Evolutionary conservation across 176 grass and related monocot genomes (phyloP), one percentile per base, ranked within the genome.

Genomic region (Zoysia japonica): DNA sequence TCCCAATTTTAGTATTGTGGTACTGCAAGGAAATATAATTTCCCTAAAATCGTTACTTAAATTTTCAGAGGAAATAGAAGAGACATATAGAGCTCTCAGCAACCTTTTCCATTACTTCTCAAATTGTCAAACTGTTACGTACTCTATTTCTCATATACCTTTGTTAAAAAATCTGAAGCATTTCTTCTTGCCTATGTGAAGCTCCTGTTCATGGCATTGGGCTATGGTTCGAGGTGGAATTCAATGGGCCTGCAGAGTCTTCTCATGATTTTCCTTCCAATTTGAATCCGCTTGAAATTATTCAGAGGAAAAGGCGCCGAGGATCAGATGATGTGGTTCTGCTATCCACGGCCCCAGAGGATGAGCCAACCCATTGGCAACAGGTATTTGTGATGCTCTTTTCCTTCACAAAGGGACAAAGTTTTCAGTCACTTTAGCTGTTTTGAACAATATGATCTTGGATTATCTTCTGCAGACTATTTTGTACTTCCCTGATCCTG

Each of bases 191-290:
- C 37, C 51, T 49, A 70, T 87, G 52, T 87, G 79, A 85, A 97
- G 94, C 89, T 67, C 81, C 94, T 50, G 73, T 93, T 81, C 94
- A 97, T 84, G 94, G 94, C 51, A 93, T 97, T 93, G 94, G 88
- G 57, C 87, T 97, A 78, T 97, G 94, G 94, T 97, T 97, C 65
- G 94, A 97, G 75, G 94, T 97, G 66, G 91, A 97, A 67, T 97
- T 97, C 76, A 93, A 91, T 53, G 89, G 91, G n/a, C 94, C 94
- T 41, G 64, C 81, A 85, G 81, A 72, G 49, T 84, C 74, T 42
- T 84, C 48, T 79, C 55, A 78, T 20, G 78, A 90, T 28, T 50
- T 67, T 42, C 52, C 82, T 68, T 65, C 78, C 6, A 52, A 82
- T 51, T 85, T 62, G n/a, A 74, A 86, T 84, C 74, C 78, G 66